Conservation (phyloP, 768 basidiomycete genomes). For the Naganishia friedmannii region DNA sequence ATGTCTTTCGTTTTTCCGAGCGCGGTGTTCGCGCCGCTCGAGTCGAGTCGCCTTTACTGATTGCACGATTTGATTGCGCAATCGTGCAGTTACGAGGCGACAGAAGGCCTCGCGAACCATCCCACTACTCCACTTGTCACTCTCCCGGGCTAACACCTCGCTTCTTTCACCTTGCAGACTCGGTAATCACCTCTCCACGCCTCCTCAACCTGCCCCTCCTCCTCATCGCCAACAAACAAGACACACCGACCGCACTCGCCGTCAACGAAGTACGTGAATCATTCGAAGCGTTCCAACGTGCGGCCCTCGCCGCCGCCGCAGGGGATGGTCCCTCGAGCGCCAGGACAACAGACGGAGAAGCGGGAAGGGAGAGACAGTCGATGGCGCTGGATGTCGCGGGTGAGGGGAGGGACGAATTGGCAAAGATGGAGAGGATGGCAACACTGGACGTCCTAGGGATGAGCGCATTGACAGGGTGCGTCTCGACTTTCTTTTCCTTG, state of each 20-base stretch:
- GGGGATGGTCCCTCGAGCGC: slow-evolving; percentile 58
- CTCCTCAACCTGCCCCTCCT: slow-evolving; percentile 86
- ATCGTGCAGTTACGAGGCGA: too few relatives aligned
- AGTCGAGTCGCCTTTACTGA: too few relatives aligned
- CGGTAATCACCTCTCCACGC: slow-evolving; percentile 80
- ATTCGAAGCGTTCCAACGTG: slow-evolving; percentile 53
- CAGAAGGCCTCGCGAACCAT: too few relatives aligned
- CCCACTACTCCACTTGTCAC: background rate
- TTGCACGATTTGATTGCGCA: too few relatives aligned
- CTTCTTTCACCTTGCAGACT: slow-evolving; percentile 57
- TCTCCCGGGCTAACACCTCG: background rate
- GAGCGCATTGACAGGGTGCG: slow-evolving; percentile 84
- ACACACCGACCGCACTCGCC: slow-evolving; percentile 71
- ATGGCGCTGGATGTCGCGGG: background rate
- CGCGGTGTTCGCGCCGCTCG: too few relatives aligned
- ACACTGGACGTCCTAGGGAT: slow-evolving; percentile 86
- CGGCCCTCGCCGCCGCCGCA: slow-evolving; percentile 56
- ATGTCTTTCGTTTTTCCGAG: too few relatives aligned
- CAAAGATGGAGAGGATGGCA: slow-evolving; percentile 57
- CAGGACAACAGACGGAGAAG: slow-evolving; percentile 53
- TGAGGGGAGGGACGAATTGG: slow-evolving; percentile 36
- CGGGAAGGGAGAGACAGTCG: slow-evolving; percentile 52
- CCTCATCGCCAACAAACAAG: slow-evolving; percentile 94
- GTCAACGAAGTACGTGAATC: slow-evolving; percentile 83
- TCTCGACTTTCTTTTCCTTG: slow-evolving; percentile 13